Conservation (phyloP, 106 monocot genomes). For the Dendrobium chrysotoxum region DNA sequence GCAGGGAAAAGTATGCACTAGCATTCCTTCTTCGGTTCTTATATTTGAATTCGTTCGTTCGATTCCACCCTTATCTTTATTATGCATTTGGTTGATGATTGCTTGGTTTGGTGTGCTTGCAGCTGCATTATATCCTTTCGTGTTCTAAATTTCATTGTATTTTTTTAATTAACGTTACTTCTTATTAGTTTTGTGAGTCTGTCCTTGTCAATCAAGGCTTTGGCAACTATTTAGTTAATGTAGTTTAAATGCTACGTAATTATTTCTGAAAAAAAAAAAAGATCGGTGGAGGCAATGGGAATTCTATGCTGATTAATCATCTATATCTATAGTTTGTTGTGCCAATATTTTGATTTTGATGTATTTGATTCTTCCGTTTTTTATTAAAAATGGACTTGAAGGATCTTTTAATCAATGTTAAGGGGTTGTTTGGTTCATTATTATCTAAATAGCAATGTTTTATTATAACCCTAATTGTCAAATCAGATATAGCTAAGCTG, state of each 20-base stretch:
- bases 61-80: neutral
- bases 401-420: neutral
- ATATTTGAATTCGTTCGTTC: neutral
- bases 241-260: neutral
- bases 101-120: neutral
- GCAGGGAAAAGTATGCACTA: conserved; percentile 21
- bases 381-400: neutral
- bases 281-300: neutral
- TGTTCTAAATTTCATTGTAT: too few relatives aligned
- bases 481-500: neutral
- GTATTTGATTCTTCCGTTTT: neutral
- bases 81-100: neutral
- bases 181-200: too few relatives aligned
- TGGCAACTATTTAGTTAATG: neutral
- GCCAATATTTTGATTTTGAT: neutral
- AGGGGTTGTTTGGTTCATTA: neutral
- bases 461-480: neutral
- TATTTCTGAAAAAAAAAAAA: neutral
- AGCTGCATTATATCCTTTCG: neutral
- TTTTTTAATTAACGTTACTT: too few relatives aligned
- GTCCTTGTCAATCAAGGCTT: too few relatives aligned
- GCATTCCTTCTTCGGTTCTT: neutral
- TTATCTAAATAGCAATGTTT: neutral
- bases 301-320: neutral
- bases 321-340: neutral